Evolutionary conservation across 169 alveolate genomes (phyloP).

Genomic region (Plasmodium billcollinsi): DNA sequence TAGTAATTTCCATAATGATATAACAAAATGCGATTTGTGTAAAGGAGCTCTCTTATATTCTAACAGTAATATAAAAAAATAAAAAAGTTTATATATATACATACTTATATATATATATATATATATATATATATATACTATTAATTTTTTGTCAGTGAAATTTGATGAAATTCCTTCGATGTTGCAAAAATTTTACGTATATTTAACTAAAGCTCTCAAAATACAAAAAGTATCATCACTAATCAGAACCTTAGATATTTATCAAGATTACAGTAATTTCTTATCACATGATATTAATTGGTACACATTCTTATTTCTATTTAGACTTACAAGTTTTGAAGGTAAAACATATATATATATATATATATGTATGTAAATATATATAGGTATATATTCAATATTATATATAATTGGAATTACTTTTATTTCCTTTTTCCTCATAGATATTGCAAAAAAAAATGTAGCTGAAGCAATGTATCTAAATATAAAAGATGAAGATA

Average conservation of each 20-base stretch:
- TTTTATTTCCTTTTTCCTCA: conserved; percentile 1
- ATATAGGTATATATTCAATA: no score
- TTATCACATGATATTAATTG: conserved; percentile 47
- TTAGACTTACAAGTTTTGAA: conserved; percentile 26
- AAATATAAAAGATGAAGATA: conserved; percentile 28
- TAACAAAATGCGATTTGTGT: conserved; percentile 42
- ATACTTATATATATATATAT: no score
- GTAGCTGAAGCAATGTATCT: conserved; percentile 45
- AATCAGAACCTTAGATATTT: conserved; percentile 18
- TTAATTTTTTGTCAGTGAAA: no score
- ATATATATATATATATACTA: no score
- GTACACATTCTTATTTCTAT: conserved; percentile 39
- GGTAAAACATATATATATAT: background rate
- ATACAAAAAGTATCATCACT: conserved; percentile 3
- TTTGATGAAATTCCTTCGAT: conserved; percentile 13
- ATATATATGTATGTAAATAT: no score
- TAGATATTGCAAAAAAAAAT: conserved; percentile 33
- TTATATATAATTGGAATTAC: no score
- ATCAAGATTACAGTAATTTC: conserved; percentile 44
- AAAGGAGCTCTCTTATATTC: conserved; percentile 29
- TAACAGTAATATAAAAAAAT: background rate
- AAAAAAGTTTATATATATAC: no score
- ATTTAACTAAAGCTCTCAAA: conserved; percentile 15
- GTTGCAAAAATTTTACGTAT: conserved; percentile 36
- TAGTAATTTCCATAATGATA: background rate